phyloP scores from a whole-genome alignment of 2,329 filamentous ascomycete genomes.

The Pestalotiopsis sp. region DNA sequence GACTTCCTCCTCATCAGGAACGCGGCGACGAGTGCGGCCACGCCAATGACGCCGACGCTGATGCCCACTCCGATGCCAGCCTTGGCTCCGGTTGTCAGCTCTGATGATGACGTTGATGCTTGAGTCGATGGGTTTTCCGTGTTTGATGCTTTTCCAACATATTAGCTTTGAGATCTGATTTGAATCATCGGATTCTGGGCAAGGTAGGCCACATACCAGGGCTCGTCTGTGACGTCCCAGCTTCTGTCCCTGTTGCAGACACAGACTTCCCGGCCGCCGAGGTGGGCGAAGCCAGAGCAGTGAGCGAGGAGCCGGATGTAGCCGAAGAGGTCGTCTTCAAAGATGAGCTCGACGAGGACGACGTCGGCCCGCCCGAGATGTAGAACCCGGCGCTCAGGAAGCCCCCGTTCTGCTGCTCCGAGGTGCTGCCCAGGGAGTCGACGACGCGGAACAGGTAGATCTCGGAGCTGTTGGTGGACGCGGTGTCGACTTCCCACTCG shows the following conservation, averaged over 20 bases:
- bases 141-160: too few relatives aligned
- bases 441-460: slow-evolving; percentile 26
- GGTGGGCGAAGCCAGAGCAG: not conserved
- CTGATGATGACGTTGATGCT: not conserved
- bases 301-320: slow-evolving; percentile 14
- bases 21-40: not conserved
- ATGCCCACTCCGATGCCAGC: not conserved
- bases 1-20: not conserved
- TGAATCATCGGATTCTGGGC: not conserved
- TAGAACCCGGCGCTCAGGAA: slow-evolving; percentile 25
- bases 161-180: too few relatives aligned
- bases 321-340: slow-evolving; percentile 15
- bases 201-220: not conserved
- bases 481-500: slow-evolving; percentile 23
- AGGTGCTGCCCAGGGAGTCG: slow-evolving; percentile 18
- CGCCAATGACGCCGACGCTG: not conserved
- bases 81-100: not conserved
- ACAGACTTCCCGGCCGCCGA: not conserved
- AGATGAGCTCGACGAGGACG: slow-evolving; percentile 9
- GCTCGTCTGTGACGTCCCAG: not conserved
- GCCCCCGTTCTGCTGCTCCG: slow-evolving; percentile 18
- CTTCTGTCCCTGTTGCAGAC: not conserved
- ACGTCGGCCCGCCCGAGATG: slow-evolving; percentile 16
- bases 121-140: not conserved
- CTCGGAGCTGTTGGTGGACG: slow-evolving; percentile 24